Base-by-base conservation (phyloP, 345 rosid species). In the Boechera stricta region DNA sequence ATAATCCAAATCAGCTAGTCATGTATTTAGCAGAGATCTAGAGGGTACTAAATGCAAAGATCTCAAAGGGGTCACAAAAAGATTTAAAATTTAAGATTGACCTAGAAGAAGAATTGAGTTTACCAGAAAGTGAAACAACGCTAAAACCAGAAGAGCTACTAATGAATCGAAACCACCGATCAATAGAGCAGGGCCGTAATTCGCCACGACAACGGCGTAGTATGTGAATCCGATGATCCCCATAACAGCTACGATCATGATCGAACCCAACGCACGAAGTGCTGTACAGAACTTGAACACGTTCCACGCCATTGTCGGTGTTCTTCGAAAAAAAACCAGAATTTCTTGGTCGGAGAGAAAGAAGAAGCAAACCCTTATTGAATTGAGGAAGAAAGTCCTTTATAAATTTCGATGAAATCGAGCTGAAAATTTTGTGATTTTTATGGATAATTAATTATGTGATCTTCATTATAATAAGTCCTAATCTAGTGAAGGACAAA, bases 271-370 rank as follows among this genome's bases (percentile, higher is more conserved):
- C 10, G 91, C 97, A 0, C 97, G 91, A 26, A 91, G 87, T 6
- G 88, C 85, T 36, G 93, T 87, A 64, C 97, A 91, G 82, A 86
- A 90, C 77, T 83, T 87, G 89, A 91, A 91, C 51, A 88, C 87
- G 82, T 91, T 90, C 87, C 89, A 86, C 21, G 95, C 90, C 95
- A 90, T 91, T 39, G 33, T 49, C 18, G n/a, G 29, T 44, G 4
- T 63, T 72, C 47, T 52, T 57, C 32, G 2, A 11, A 57, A 45
- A 48, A 54, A 44, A 42, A 15, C 39, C 53, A 10, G 28, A 33
- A 44, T 35, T 28, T 39, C 11, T 15, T 5, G 60, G 39, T 70
- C 35, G 41, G 51, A 12, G 32, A 33, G 44, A 42, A 24, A 35
- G 4, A 9, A 9, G 24, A 24, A 68, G 64, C 39, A 16, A 45